Base-by-base conservation (phyloP, 2,329 filamentous ascomycete species). In the Trichoderma asperellum region DNA sequence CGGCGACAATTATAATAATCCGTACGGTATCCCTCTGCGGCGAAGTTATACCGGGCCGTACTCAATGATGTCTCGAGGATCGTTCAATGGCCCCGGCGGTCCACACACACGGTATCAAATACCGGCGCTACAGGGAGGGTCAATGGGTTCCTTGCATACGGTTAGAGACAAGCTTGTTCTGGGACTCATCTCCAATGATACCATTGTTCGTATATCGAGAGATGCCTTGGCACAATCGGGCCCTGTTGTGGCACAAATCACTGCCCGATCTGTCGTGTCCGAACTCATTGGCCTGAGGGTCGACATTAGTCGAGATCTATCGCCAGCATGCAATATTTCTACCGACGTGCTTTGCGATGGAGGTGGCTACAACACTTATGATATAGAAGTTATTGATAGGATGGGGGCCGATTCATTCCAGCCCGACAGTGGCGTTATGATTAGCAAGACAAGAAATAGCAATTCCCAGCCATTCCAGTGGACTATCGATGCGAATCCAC, bases 1-100 rank as follows among this genome's bases (percentile, higher is more conserved):
- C 27, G 82, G 83, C 10, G 85, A 87, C 72, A 87, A 87, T 73
- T 86, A 87, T 73, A 86, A 86, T 72, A 87, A 87, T 66, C 85
- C 85, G 0, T 86, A 83, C 71, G 78, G 81, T 3, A 72, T 76
- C 0, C 84, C 84, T 1, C 74, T 80, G 53, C 80, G 82, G 3
- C 81, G 85, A 27, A 76, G 82, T 0, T 86, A 84, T 73, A 84
- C 84, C 0, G 85, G 85, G 0, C 84, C 84, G 0, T 87, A 81
- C 78, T 83, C 81, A 6, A 87, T 87, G 85, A 78, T 87, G 71
- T 82, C 81, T 27, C 77, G 84, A 0, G 85, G 85, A 4, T 82
- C 80, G 3, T 86, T 86, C 77, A 85, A 85, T 68, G 85, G 85
- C 0, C 85, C 84, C 0, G 84, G 84, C 0, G 84, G 84, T 0